Base-by-base conservation (phyloP, 768 basidiomycete species). In the Mycena floridula region DNA sequence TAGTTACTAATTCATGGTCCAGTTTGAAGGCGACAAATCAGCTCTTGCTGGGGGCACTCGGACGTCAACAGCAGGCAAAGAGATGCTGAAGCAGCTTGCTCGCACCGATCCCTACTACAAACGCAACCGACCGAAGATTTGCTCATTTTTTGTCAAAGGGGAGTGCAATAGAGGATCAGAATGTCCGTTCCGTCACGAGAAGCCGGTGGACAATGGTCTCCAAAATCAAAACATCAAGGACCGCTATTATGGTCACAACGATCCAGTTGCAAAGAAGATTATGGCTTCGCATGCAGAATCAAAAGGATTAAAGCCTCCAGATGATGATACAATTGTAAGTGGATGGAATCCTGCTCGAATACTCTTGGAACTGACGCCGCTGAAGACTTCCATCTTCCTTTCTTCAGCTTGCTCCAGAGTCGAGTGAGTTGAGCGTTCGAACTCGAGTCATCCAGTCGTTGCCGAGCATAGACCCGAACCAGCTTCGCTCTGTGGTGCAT, bases 31-130 rank as follows among this genome's bases (percentile, higher is more conserved):
- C 16, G 70, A 81, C 57, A 81, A 81, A 55, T 82, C 85, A 16
- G 70, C 78, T 27, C 61, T 85, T 45, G 79, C 75, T 51, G n/a
- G n/a, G n/a, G 70, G 82, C 6, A 72, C 72, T 25, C 72, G 78
- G 20, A 74, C 89, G 7, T 76, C 74, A 21, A 80, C 85, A 18
- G 89, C 89, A 3, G 93, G 91, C 21, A 92, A 94, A 62, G 96
- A 99, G 57, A 94, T 98, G 89, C 68, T 99, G 44, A 97, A 98
- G 66, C 81, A 88, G 51, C 68, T 99, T 9, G 96, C 96, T 20
- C 79, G 95, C 52, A 89, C 89, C 24, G 95, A 98, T 56, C 96
- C 96, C 0, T 92, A 92, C 62, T 98, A 98, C 70, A 96, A 97
- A 65, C 83, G 95, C 45, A 99, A 98, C 65, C 70, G 87, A 44